Evolutionary conservation across 2,329 filamentous ascomycete species (phyloP).

Genomic region (Alternaria panax): DNA sequence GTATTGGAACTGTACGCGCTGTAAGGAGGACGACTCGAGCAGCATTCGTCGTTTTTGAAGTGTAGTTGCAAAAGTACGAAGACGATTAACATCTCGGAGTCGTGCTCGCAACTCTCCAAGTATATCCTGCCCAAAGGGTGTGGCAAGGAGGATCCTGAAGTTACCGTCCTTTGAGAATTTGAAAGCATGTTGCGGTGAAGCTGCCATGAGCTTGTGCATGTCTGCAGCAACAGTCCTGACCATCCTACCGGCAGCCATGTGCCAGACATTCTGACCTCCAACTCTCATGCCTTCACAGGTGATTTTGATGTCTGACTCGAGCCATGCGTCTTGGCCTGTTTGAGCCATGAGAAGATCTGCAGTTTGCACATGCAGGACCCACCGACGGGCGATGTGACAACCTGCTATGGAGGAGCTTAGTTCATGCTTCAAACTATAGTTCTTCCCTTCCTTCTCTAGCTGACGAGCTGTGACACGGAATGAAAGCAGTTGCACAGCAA

Average conservation of each 20-base stretch:
- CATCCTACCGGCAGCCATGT: conserved; percentile 52
- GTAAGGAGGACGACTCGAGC: conserved; percentile 66
- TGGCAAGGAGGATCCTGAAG: conserved; percentile 68
- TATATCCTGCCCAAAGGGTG: conserved; percentile 65
- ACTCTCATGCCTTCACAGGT: conserved; percentile 43
- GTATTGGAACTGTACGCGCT: conserved; percentile 72
- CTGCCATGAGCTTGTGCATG: conserved; percentile 51
- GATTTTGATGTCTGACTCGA: conserved; percentile 38
- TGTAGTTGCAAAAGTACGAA: conserved; percentile 74
- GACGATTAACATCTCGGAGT: conserved; percentile 71
- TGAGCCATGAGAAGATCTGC: conserved; percentile 34
- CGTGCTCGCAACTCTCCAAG: conserved; percentile 66
- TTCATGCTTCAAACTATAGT: conserved; percentile 28
- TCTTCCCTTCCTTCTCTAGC: conserved; percentile 33
- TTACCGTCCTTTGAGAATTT: conserved; percentile 68
- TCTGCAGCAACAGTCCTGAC: conserved; percentile 43
- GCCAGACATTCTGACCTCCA: conserved; percentile 44
- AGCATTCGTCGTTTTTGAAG: conserved; percentile 65
- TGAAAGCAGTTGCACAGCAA: conserved; percentile 48
- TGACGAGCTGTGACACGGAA: conserved; percentile 38
- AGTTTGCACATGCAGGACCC: conserved; percentile 40
- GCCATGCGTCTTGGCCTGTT: conserved; percentile 36
- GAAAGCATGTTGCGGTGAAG: conserved; percentile 65
- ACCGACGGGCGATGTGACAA: conserved; percentile 29
- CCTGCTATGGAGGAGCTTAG: conserved; percentile 14